phyloP scores from a whole-genome alignment of 768 basidiomycete species.

The Daedaleopsis sinensis region DNA sequence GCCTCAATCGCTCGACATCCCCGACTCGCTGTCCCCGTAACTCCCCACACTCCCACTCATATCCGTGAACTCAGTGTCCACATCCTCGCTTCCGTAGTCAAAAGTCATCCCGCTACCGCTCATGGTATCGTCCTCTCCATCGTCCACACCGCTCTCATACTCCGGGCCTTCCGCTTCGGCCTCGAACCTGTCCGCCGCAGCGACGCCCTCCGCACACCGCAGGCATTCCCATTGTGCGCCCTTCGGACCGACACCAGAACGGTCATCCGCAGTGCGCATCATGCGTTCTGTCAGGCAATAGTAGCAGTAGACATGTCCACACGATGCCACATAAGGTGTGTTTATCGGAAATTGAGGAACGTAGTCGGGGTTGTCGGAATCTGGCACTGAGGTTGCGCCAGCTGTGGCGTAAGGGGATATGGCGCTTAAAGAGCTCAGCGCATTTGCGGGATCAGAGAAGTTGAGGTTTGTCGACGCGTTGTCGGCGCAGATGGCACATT shows the following conservation, averaged over 20 bases:
- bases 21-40: constrained; percentile 35
- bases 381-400: not conserved
- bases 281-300: constrained; percentile 87
- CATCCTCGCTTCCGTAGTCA: constrained; percentile 31
- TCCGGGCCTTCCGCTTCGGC: constrained; percentile 36
- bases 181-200: constrained; percentile 64
- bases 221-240: constrained; percentile 80
- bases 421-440: constrained; percentile 40
- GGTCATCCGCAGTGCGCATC: constrained; percentile 69
- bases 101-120: constrained; percentile 21
- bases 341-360: constrained; percentile 67
- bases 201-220: constrained; percentile 71
- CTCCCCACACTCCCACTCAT: constrained; percentile 32
- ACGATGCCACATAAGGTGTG: constrained; percentile 82
- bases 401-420: constrained; percentile 30
- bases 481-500: constrained; percentile 91
- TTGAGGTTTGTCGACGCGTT: constrained; percentile 66
- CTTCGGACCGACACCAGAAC: constrained; percentile 35
- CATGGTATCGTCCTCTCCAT: constrained; percentile 10
- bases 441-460: constrained; percentile 53
- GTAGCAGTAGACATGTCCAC: constrained; percentile 91
- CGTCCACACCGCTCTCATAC: constrained; percentile 27
- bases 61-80: constrained; percentile 28
- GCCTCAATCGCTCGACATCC: constrained; percentile 16
- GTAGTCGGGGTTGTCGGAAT: constrained; percentile 31